These are phyloP conservation scores for Allantophomopsis cytisporea DNA, from an alignment of 2,329 filamentous ascomycete genomes.

Conservation along the genomic window DNA sequence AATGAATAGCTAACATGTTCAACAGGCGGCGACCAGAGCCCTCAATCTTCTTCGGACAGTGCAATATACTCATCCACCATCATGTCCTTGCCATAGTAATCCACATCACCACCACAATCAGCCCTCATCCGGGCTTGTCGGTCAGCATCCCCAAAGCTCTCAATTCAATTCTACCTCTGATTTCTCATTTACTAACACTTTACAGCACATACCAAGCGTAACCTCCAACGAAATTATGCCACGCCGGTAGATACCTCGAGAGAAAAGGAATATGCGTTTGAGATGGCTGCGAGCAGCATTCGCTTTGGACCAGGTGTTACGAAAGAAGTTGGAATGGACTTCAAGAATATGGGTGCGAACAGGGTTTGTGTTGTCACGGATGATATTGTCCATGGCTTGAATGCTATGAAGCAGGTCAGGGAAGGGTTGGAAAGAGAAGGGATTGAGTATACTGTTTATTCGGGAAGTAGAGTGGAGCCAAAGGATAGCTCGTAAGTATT, in stretches of 20 bases:
- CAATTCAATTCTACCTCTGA: not conserved
- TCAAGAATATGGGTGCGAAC: conserved; percentile 79
- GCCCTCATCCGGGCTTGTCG: conserved; percentile 19
- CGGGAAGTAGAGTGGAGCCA: conserved; percentile 72
- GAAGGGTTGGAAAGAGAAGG: conserved; percentile 70
- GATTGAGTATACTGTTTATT: conserved; percentile 69
- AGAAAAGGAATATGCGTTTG: conserved; percentile 94
- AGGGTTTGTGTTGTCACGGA: conserved; percentile 91
- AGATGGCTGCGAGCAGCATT: conserved; percentile 94
- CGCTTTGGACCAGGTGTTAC: conserved; percentile 89
- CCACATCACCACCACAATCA: conserved; percentile 57
- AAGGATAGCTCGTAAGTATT: conserved; percentile 74
- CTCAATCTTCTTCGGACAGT: conserved; percentile 72
- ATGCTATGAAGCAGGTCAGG: conserved; percentile 80
- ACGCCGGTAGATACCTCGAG: conserved; percentile 59
- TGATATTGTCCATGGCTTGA: conserved; percentile 62
- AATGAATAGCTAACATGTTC: not conserved
- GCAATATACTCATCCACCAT: conserved; percentile 77
- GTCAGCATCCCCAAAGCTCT: conserved; percentile 6
- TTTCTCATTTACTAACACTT: not conserved
- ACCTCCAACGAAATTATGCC: conserved; percentile 42
- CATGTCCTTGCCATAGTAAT: conserved; percentile 87
- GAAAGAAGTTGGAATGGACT: conserved; percentile 95
- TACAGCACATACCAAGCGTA: conserved; percentile 29
- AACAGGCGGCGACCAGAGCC: conserved; percentile 45